Percentiles rank a stretch among this genome's conserved stretches.
Evolutionary conservation across 306 rosid genomes (phyloP).

Genomic region (Prunus armeniaca): DNA sequence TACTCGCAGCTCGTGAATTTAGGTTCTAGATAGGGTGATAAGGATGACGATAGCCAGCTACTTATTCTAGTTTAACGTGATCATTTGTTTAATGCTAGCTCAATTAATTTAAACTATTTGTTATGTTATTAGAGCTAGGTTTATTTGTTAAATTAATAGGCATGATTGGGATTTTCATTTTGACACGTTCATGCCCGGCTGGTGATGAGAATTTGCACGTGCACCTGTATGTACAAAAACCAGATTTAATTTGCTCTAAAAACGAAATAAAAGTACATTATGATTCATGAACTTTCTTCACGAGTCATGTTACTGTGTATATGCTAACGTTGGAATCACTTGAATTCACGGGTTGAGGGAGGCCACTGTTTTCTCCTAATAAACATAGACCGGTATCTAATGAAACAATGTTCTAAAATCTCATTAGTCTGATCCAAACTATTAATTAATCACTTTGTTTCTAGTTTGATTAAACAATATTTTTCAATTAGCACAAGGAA

Average conservation of each 20-base stretch:
- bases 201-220: too few relatives aligned
- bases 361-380: background rate
- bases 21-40: constrained; percentile 27
- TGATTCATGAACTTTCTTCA: background rate
- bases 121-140: background rate
- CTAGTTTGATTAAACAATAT: too few relatives aligned
- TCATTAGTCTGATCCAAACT: too few relatives aligned
- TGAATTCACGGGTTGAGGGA: background rate
- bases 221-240: too few relatives aligned
- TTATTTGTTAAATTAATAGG: background rate
- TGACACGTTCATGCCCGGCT: too few relatives aligned
- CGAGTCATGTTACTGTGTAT: background rate
- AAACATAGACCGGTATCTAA: background rate
- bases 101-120: background rate
- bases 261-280: background rate
- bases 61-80: constrained; percentile 12
- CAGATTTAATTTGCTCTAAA: too few relatives aligned
- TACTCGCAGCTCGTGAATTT: constrained; percentile 45
- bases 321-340: background rate
- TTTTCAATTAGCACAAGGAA: too few relatives aligned
- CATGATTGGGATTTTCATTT: background rate
- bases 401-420: background rate
- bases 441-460: too few relatives aligned
- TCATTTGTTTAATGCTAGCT: background rate
- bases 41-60: constrained; percentile 4